A percentile compares a stretch with the other conserved stretches of the same genome.
These are phyloP conservation scores for Alternaria sp. DNA, from an alignment of 2,329 filamentous ascomycete species.

Conservation along the genomic window DNA sequence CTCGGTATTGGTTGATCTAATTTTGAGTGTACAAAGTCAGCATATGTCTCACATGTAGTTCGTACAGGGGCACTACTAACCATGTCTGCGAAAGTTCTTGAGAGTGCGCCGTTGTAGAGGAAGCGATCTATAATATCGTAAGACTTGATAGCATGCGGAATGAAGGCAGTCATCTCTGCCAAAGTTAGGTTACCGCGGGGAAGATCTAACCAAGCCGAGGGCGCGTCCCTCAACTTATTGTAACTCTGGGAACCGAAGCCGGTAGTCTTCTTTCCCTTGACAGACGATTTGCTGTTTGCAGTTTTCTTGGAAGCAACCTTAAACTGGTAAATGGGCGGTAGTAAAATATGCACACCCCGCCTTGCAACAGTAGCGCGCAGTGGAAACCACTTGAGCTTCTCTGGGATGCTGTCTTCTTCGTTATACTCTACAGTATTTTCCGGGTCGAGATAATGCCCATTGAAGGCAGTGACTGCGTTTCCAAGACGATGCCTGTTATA, in stretches of 20 bases:
- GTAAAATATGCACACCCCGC: neutral
- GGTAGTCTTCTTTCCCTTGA: neutral
- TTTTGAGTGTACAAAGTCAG: no score
- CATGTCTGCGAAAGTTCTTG: constrained; percentile 18
- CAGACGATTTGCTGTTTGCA: neutral
- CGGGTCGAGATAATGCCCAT: neutral
- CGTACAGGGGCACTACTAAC: no score
- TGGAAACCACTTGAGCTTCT: constrained; percentile 19
- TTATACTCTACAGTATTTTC: constrained; percentile 12
- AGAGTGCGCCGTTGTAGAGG: constrained; percentile 31
- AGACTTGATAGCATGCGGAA: constrained; percentile 36
- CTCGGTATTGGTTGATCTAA: constrained; percentile 30
- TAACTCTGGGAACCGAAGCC: neutral
- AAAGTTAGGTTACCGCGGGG: constrained; percentile 37
- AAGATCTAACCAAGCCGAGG: constrained; percentile 27
- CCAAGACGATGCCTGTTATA: constrained; percentile 29
- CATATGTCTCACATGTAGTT: no score
- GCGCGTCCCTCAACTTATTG: constrained; percentile 31
- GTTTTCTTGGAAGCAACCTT: neutral
- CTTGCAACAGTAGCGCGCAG: constrained; percentile 10
- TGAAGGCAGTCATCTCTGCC: constrained; percentile 36
- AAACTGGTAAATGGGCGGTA: constrained; percentile 18
- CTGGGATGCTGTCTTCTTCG: constrained; percentile 17
- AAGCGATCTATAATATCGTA: constrained; percentile 37
- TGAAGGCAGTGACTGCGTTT: constrained; percentile 8